Evolutionary conservation across 148 eudicot genomes (phyloP).

Genomic region (Vaccinium corymbosum): DNA sequence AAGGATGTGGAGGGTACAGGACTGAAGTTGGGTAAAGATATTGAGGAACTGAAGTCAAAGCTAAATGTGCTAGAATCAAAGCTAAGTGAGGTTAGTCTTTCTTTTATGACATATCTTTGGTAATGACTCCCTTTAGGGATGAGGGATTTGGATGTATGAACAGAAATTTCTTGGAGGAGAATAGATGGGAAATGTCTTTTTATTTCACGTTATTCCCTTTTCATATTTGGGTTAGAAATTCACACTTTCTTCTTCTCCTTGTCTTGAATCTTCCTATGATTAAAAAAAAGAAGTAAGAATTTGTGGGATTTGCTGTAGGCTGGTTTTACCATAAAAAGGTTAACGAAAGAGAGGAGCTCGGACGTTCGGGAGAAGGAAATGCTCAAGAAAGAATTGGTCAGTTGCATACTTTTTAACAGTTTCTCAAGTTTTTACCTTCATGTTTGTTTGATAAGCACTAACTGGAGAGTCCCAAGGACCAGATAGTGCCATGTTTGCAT

Average conservation of each 20-base stretch:
- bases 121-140: not conserved
- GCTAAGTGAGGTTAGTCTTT: constrained; percentile 47
- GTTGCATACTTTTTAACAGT: constrained; percentile 14
- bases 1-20: constrained; percentile 25
- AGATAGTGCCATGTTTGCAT: not conserved
- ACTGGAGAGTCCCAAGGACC: not conserved
- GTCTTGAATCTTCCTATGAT: not conserved
- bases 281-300: not conserved
- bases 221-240: not conserved
- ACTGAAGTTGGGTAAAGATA: constrained; percentile 23
- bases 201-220: not conserved
- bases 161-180: not conserved
- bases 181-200: not conserved
- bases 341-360: constrained; percentile 42
- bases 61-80: constrained; percentile 38
- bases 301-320: constrained; percentile 37
- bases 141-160: not conserved
- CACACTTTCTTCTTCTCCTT: not conserved
- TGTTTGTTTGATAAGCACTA: not conserved
- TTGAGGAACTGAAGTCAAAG: constrained; percentile 49
- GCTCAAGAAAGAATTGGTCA: constrained; percentile 53
- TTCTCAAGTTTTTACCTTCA: not conserved
- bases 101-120: not conserved
- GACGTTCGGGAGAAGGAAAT: constrained; percentile 42
- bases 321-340: constrained; percentile 37